Evolutionary conservation across 129 eudicot species (phyloP), one percentile per base, ranked within the genome.

Genomic region (Apium graveolens): DNA sequence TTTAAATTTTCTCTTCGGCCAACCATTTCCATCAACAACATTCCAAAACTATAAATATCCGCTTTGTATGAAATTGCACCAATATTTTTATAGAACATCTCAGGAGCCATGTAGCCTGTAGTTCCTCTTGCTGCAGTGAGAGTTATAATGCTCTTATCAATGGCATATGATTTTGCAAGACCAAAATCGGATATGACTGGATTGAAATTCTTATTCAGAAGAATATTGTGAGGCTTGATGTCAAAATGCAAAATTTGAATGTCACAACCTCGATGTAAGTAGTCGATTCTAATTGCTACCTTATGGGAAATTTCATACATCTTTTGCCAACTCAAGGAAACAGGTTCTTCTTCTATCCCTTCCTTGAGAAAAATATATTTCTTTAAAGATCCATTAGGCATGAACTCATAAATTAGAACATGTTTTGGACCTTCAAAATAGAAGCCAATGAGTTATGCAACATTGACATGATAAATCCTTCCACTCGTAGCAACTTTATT

Each of bases 211-310:
- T 62, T 62, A 62, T 62, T 35, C 0, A 27, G 70, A 62, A 62
- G 70, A 62, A 62, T 62, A 18, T 62, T 62, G 35, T 62, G 70
- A 62, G 70, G 70, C 35, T 62, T 62, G 35, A 62, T 62, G 70
- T 62, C 70, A 5, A 62, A 62, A 62, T 62, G 70, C 70, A 62
- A 62, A 26, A 62, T 62, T 62, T 62, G 70, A 2, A 62, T 62
- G 18, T 26, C 70, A 62, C 70, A 62, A 62, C 70, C 70, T 62
- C 70, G 34, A 62, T 62, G 70, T 62, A 62, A 62, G 17, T 62
- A 62, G 70, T 62, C 35, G 11, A 62, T 62, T 8, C 70, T 35
- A 9, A 35, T 26, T 62, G 70, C 35, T 26, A 62, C 70, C 35
- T 57, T 57, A 10, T 24, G 14, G 32, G 66, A 57, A 21, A 57